Evolutionary conservation across 2,329 filamentous ascomycete species (phyloP).

Genomic region (Ceratocystis albifundus): DNA sequence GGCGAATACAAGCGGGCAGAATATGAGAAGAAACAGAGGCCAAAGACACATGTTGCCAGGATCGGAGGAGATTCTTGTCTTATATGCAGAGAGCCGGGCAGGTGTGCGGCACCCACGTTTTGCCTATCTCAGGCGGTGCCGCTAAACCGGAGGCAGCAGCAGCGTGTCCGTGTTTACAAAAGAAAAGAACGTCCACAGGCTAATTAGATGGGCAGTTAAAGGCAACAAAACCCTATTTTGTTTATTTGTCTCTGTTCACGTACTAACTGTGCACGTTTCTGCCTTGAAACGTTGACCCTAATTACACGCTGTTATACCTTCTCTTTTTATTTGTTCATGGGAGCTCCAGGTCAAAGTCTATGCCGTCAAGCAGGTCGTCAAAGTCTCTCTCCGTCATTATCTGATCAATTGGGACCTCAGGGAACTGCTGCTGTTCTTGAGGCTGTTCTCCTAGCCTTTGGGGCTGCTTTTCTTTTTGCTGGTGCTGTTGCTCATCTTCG

Average conservation of each 20-base stretch:
- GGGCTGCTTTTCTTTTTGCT: background rate
- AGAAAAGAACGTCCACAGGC: background rate
- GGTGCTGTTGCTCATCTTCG: background rate
- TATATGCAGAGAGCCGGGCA: background rate
- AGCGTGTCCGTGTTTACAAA: background rate
- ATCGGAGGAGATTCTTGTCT: background rate
- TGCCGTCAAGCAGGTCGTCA: conserved; percentile 18
- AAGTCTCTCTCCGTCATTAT: conserved; percentile 20
- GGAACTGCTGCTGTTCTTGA: background rate
- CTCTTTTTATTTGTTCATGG: background rate
- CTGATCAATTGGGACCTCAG: background rate
- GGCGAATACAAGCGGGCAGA: background rate
- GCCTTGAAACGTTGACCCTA: background rate
- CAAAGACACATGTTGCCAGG: background rate
- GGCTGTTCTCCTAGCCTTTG: background rate
- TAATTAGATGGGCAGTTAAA: no score
- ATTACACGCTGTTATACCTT: background rate
- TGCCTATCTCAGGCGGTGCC: background rate
- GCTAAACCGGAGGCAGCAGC: background rate
- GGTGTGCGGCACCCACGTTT: background rate
- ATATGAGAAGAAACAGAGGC: background rate
- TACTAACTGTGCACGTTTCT: no score
- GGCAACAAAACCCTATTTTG: no score
- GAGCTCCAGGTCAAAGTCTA: conserved; percentile 17
- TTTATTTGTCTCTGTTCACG: no score